Conservation (phyloP, 192 early-diverging fungal genomes). For the Allomyces arbusculus region DNA sequence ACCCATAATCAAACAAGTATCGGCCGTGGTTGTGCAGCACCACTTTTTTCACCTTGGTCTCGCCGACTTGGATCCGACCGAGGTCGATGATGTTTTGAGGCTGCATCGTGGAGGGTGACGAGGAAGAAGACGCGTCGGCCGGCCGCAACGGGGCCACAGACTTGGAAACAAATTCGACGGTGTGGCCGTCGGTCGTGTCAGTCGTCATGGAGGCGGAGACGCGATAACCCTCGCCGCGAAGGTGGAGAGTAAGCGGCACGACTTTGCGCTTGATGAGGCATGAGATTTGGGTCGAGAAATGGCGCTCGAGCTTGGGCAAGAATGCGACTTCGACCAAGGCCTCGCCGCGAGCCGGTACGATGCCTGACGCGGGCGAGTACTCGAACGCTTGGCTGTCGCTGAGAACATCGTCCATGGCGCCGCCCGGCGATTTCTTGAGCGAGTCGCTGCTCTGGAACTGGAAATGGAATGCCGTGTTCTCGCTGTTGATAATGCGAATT, state of each 20-base stretch:
- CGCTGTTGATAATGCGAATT: slow-evolving; percentile 29
- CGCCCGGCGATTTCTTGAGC: slow-evolving; percentile 4
- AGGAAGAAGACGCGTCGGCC: neutral
- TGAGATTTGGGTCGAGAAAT: slow-evolving; percentile 32
- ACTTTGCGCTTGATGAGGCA: slow-evolving; percentile 35
- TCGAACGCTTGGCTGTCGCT: slow-evolving; percentile 19
- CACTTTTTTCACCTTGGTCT: slow-evolving; percentile 25
- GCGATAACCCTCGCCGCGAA: slow-evolving; percentile 40
- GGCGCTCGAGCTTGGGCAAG: slow-evolving; percentile 33
- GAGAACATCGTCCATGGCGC: slow-evolving; percentile 10
- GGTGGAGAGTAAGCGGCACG: slow-evolving; percentile 31
- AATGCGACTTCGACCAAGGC: slow-evolving; percentile 21
- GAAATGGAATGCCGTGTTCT: slow-evolving; percentile 27
- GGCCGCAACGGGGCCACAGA: neutral
- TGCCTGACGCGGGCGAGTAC: slow-evolving; percentile 22
- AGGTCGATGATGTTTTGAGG: slow-evolving; percentile 29
- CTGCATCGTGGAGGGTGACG: slow-evolving; percentile 1
- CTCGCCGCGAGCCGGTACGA: slow-evolving; percentile 20
- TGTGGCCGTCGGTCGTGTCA: slow-evolving; percentile 25
- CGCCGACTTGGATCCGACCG: slow-evolving; percentile 32
- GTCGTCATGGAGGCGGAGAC: slow-evolving; percentile 28
- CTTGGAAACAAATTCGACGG: slow-evolving; percentile 12
- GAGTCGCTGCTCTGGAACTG: slow-evolving; percentile 22
- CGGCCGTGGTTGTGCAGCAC: slow-evolving; percentile 30
- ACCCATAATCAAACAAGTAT: slow-evolving; percentile 35